Evolutionary conservation across 1,284 basidiomycete genomes (phyloP), one percentile per base, ranked within the genome.

Genomic region (Heterobasidion parviporum): DNA sequence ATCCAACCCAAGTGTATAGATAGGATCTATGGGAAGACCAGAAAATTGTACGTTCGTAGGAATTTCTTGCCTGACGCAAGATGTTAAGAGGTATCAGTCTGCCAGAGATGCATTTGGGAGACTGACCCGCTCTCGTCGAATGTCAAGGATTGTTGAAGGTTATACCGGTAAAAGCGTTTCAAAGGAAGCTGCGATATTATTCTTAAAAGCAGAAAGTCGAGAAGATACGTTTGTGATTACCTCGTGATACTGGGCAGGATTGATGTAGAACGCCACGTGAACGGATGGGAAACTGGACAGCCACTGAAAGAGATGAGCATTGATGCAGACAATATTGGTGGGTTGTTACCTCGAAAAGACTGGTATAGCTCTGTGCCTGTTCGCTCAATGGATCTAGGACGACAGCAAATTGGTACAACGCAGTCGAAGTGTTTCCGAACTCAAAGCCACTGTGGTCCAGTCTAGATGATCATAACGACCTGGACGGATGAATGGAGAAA

Each of bases 161-260:
- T 85, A 64, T 87, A 92, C 3, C 92, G 87, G 68, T 97, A 98
- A 74, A 98, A 99, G n/a, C 89, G 81, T 70, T 96, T 97, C 46
- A 98, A 72, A 1, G 94, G 94, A 48, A 98, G 74, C 91, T 94
- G 57, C 18, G 20, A 9, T 7, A 8, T 1, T 36, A 36, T 16
- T 48, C 0, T 2, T 52, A 18, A 32, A 45, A 15, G 16, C 15
- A 16, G 53, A 6, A 32, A 12, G 10, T 45, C 52, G 26, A 18
- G 50, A 55, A 47, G 16, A 34, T 5, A 6, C 5, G 26, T 26
- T 26, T 26, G 5, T 20, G 8, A 14, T 32, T 60, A 92, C 89
- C 71, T 97, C 92, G 7, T 74, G 64, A 53, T 81, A 77, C 26
- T 72, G 71, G 1, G 76, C 70, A 1, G 94, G 93, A 64, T 92